Evolutionary conservation across 352 stramenopile genomes (phyloP).

Genomic region (Globisporangium rhizosaccharum): DNA sequence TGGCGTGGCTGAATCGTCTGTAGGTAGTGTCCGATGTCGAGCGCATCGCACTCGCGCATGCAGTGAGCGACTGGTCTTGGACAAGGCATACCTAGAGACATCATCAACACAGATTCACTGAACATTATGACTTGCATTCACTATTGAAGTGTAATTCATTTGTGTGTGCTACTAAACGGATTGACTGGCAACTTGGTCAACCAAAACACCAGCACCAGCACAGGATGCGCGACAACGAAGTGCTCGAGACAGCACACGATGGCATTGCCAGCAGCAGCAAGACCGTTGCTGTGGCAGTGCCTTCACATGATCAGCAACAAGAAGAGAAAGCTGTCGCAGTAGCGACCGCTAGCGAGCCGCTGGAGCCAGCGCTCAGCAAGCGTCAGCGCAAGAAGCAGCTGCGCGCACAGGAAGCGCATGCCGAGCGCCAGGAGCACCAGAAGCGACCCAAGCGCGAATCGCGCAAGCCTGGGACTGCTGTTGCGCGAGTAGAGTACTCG

Average conservation of each 20-base stretch:
- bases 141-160: too few relatives aligned
- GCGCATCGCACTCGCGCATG: background rate
- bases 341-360: background rate
- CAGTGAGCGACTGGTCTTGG: too few relatives aligned
- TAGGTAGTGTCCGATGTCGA: background rate
- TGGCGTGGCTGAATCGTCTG: slow-evolving; percentile 70
- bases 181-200: too few relatives aligned
- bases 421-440: slow-evolving; percentile 11
- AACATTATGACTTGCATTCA: too few relatives aligned
- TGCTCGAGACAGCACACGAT: background rate
- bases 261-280: background rate
- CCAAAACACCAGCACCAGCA: too few relatives aligned
- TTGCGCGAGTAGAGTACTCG: slow-evolving; percentile 43
- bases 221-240: too few relatives aligned
- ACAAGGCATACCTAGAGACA: background rate
- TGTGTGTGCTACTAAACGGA: too few relatives aligned
- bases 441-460: slow-evolving; percentile 17
- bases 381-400: slow-evolving; percentile 43
- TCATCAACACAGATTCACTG: background rate
- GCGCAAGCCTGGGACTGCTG: slow-evolving; percentile 20
- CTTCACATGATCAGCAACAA: background rate
- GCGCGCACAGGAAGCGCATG: slow-evolving; percentile 16
- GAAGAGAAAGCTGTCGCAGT: background rate
- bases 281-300: background rate
- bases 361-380: slow-evolving; percentile 20